A percentile compares a stretch with the other conserved stretches of the same genome.
phyloP scores from a whole-genome alignment of 1,284 basidiomycete genomes.

The Rhodofomes roseus region DNA sequence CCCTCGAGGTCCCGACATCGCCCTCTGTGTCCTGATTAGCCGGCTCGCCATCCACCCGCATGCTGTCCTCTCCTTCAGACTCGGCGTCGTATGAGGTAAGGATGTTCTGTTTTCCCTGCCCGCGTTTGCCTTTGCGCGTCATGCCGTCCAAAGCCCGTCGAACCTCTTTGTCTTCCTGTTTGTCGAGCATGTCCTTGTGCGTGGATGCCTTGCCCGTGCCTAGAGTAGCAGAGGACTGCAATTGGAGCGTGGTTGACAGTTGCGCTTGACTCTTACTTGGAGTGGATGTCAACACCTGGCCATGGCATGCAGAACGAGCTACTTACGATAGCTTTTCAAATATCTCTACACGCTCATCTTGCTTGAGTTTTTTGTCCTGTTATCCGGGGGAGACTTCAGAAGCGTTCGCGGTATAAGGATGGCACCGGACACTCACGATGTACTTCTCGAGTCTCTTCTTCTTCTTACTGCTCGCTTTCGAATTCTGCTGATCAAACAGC shows the following conservation, averaged over 20 bases:
- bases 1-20: conserved; percentile 18
- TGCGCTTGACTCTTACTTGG: conserved; percentile 72
- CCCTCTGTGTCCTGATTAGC: conserved; percentile 4
- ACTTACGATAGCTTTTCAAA: conserved; percentile 74
- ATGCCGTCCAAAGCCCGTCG: conserved; percentile 47
- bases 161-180: conserved; percentile 57
- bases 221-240: conserved; percentile 77
- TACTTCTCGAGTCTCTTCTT: conserved; percentile 82
- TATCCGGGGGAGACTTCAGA: not conserved
- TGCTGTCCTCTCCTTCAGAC: conserved; percentile 9
- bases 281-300: conserved; percentile 9
- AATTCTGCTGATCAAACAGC: conserved; percentile 54
- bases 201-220: conserved; percentile 66
- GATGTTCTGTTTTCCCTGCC: conserved; percentile 29
- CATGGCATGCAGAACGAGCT: conserved; percentile 14
- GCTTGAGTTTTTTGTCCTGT: conserved; percentile 83
- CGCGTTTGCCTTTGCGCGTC: conserved; percentile 35
- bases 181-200: conserved; percentile 55
- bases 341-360: conserved; percentile 71
- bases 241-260: conserved; percentile 48
- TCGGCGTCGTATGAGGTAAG: conserved; percentile 22
- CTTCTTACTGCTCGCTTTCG: conserved; percentile 76
- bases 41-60: conserved; percentile 6
- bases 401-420: not conserved
- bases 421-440: conserved; percentile 52